These are phyloP conservation scores for Cutaneotrichosporon curvatum DNA, from an alignment of 1,284 basidiomycete species.

Conservation along the genomic window DNA sequence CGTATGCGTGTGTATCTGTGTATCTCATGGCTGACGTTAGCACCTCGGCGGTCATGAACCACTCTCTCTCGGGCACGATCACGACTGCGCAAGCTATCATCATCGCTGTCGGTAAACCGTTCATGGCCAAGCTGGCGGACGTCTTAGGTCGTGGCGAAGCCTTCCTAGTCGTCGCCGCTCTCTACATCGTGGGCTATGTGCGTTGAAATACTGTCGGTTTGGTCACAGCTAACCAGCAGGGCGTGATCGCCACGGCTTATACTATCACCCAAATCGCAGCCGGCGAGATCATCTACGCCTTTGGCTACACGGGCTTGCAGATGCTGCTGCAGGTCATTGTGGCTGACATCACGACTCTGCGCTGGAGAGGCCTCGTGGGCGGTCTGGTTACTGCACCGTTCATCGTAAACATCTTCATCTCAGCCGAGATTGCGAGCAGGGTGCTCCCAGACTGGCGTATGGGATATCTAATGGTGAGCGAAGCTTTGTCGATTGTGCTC, in stretches of 20 bases:
- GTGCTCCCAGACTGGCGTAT: conserved; percentile 55
- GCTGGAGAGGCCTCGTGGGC: conserved; percentile 67
- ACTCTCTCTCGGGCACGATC: conserved; percentile 61
- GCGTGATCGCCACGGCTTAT: conserved; percentile 26
- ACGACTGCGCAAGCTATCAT: conserved; percentile 49
- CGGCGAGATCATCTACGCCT: conserved; percentile 39
- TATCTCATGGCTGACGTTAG: conserved; percentile 3
- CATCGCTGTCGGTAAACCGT: conserved; percentile 64
- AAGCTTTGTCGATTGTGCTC: background rate
- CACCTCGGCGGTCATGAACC: conserved; percentile 50
- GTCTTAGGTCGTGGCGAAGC: conserved; percentile 54
- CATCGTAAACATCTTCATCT: conserved; percentile 55
- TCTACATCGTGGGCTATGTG: conserved; percentile 36
- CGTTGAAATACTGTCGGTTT: background rate
- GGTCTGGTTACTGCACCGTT: conserved; percentile 62
- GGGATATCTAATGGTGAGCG: conserved; percentile 57
- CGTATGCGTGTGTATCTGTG: conserved; percentile 49
- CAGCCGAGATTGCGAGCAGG: conserved; percentile 61
- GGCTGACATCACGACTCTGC: conserved; percentile 70
- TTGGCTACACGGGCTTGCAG: conserved; percentile 57
- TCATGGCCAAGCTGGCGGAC: conserved; percentile 72
- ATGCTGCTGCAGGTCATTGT: conserved; percentile 65
- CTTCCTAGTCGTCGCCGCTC: conserved; percentile 48
- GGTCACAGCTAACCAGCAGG: too few relatives aligned
- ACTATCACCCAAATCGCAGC: conserved; percentile 27